Evolutionary conservation across 441 rosid species (phyloP), one percentile per base, ranked within the genome.

Genomic region (Flueggea neowawraea): DNA sequence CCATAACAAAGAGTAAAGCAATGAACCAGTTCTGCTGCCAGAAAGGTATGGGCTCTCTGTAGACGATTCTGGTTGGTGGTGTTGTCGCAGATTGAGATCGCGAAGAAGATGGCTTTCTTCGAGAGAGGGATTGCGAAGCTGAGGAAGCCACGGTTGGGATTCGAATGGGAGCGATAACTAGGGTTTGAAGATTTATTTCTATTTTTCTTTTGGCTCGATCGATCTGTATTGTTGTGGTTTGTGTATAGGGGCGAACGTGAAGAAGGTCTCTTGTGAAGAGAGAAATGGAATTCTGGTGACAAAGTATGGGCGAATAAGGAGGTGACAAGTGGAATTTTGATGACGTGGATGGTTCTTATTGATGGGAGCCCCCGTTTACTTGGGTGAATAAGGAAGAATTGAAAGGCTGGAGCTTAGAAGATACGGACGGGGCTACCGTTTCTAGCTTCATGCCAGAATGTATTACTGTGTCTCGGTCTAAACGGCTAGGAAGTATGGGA

Each of bases 1-100:
- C 87, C 90, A 94, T 87, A 22, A 71, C 54, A 57, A 94, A 87
- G 2, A 94, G 89, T 31, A 89, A 56, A 12, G 57, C 88, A 43
- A 94, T 79, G 74, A 95, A 95, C 99, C 99, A 95, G 58, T 78
- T 85, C 73, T 82, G 80, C 70, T 83, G 94, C 96, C 95, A 91
- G 69, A 91, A 91, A 31, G 96, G 96, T 61, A 50, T 64, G 58
- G 44, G 77, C 60, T 66, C 82, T 41, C 78, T 60, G 60, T 41
- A 73, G 45, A 74, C 58, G 52, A 80, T 68, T 73, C 75, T 80
- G 41, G 73, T 68, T 55, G 80, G 31, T 55, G 74, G 33, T 22
- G 48, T 28, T 28, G 73, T 45, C 49, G 75, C 15, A 32, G 84
- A 54, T 54, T 68, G 58, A 55, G 80, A 15, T 41, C 49, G 61